Evolutionary conservation across 306 rosid genomes (phyloP), one percentile per base, ranked within the genome.

Genomic region (Psophocarpus tetragonolobus): DNA sequence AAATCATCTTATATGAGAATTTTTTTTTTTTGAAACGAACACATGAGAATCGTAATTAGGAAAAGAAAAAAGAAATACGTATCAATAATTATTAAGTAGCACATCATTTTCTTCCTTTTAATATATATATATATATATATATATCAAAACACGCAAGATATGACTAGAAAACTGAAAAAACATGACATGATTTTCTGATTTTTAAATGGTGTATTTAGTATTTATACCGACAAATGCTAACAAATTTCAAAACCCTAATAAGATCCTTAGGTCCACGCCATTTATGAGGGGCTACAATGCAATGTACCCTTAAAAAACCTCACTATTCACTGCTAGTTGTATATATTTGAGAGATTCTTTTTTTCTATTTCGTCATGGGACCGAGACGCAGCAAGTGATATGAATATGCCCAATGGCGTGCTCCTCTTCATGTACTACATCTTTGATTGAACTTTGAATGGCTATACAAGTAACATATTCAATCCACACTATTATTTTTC

Each of bases 391-490:
- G 15, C 30, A 71, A 71, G 58, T 62, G 57, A 71, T 12, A 79
- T 14, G 77, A 72, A 63, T 11, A 15, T 63, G 45, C 18, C 15
- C 21, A 24, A 56, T 56, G 38, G 8, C 6, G n/a, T 48, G 30
- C 21, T 68, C 67, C 57, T 68, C 72, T 45, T 57, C 71, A 81
- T 60, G 47, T 33, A 56, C 38, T 17, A 32, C 48, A 9, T 68
- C 53, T 78, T 57, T 45, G 64, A 33, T 60, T 60, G 8, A 64
- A 77, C 12, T 38, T 41, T 73, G 32, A 26, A 58, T 58, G 5
- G 2, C 44, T 48, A 35, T 13, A n/a, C n/a, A 79, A 80, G 74
- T 36, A 61, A 47, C 72, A 62, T 45, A 9, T 75, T 75, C 51
- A 73, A 35, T 68, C n/a, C 30, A 30, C 26, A 45, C 6, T 60